Evolutionary conservation across 192 early-diverging fungal genomes (phyloP), one percentile per base, ranked within the genome.

Genomic region (Backusella tuberculispora): DNA sequence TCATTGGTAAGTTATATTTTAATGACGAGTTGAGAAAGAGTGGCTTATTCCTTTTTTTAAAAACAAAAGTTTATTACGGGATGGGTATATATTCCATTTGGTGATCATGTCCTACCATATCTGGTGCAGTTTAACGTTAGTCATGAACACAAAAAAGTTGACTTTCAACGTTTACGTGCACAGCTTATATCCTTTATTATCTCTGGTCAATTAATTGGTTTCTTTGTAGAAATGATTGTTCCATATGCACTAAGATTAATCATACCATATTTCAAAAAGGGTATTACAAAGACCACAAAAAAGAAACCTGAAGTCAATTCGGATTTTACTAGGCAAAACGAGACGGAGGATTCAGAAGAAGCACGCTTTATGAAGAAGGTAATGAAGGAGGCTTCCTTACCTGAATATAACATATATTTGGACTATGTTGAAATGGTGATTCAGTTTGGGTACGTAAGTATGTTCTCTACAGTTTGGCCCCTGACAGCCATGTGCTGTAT

Each of bases 401-500:
- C 92, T 5, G 88, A 83, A 48, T 97, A 98, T 77, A 89, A 92
- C 75, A 90, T 94, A 56, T 96, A 93, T 68, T 88, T 88, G 63
- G 96, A 98, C 78, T 97, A 97, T 80, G 90, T 91, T 42, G 96
- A 98, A 81, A 95, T 97, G 93, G 90, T 92, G 69, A 89, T 92
- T 67, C 96, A 98, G 89, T 98, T 94, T 88, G 95, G 93, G n/a
- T 91, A 94, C 73, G 88, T 98, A 7, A 86, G 90, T 15, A 83
- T 96, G 71, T 98, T 98, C 80, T 93, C 92, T 21, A 83, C 90
- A 0, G 88, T 92, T 14, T 97, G 94, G 95, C 93, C 96, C 1
- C 84, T 96, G 71, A 91, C 95, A 1, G 90, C 95, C 10, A 74
- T 97, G 45, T 89, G 89, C 17, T 92, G 92, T 40, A 83, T 96